Evolutionary conservation across 2,329 filamentous ascomycete species (phyloP), one percentile per base, ranked within the genome.

Genomic region (Pseudopithomyces chartarum): DNA sequence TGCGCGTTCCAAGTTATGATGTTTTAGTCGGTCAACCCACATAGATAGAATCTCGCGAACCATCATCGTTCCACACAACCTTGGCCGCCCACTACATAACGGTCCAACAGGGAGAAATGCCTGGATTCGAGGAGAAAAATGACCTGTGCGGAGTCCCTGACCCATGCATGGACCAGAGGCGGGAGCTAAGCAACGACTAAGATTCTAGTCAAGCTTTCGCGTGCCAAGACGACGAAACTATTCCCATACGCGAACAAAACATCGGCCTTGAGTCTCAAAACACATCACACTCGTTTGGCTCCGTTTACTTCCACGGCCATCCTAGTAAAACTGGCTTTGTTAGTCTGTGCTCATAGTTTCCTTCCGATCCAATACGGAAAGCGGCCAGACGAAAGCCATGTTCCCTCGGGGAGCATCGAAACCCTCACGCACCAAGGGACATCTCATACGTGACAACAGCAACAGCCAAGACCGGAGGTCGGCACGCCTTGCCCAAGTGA

Each of bases 241-340:
- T 50, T 59, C 61, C 64, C 67, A 70, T 57, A 74, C 71, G 65
- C 63, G 56, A 60, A 47, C 69, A 67, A 73, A 73, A 73, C 71
- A 63, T 55, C 58, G 55, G 63, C 57, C 57, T 57, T 56, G 56
- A 60, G 61, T 62, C 57, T 55, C 63, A 60, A 71, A 71, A 71
- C 70, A 61, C 49, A 44, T 36, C 29, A 53, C 6, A 26, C 33
- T 43, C 54, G 60, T 54, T 62, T 57, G 26, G 11, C 22, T 55
- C 46, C 40, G 34, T 34, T 38, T 40, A 23, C 20, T 22, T 15
- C 23, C 57, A 64, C 60, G 58, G 59, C 44, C 10, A 11, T 49
- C 62, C 63, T 38, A 26, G 61, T 54, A 36, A 60, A 43, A 66
- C 34, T 45, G 19, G 33, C 36, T 29, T 20, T 53, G 49, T 50